Conservation (phyloP, 2,329 filamentous ascomycete genomes). For the Tolypocladium cylindrosporum region DNA sequence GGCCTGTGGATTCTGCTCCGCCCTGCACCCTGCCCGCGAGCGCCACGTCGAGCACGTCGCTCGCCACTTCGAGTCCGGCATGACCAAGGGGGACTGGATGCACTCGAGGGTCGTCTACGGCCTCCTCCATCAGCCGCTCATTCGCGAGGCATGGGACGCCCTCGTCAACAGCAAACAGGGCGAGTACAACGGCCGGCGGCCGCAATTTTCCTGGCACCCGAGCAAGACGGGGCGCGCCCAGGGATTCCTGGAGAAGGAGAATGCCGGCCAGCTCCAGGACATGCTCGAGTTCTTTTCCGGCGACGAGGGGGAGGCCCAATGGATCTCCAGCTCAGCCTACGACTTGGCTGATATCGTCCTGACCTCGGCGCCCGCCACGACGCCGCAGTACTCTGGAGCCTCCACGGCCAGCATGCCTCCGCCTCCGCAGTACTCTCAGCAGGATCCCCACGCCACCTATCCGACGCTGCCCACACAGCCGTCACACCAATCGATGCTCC, state of each 20-base stretch:
- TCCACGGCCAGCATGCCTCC: slow-evolving; percentile 11
- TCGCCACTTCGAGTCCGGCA: slow-evolving; percentile 53
- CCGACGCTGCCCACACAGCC: slow-evolving; percentile 22
- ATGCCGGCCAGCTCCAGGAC: slow-evolving; percentile 52
- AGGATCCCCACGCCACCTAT: slow-evolving; percentile 20
- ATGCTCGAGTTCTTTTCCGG: slow-evolving; percentile 55
- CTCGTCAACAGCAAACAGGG: slow-evolving; percentile 43
- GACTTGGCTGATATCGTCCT: slow-evolving; percentile 41
- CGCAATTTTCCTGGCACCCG: slow-evolving; percentile 52
- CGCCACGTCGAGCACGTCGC: slow-evolving; percentile 60
- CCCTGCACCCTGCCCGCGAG: slow-evolving; percentile 51
- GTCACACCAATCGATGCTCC: slow-evolving; percentile 14
- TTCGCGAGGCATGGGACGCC: slow-evolving; percentile 51
- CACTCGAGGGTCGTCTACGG: slow-evolving; percentile 60
- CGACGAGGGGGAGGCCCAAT: slow-evolving; percentile 44
- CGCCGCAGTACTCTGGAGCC: slow-evolving; percentile 18
- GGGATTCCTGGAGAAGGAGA: slow-evolving; percentile 52
- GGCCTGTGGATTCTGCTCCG: slow-evolving; percentile 60
- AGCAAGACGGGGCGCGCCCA: slow-evolving; percentile 46
- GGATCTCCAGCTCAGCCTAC: slow-evolving; percentile 48
- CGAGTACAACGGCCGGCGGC: slow-evolving; percentile 42
- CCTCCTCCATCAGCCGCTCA: slow-evolving; percentile 53
- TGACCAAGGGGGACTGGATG: slow-evolving; percentile 57
- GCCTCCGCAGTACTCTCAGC: slow-evolving; percentile 12
- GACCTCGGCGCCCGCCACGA: slow-evolving; percentile 19